Base-by-base conservation (phyloP, 2,329 filamentous ascomycete genomes). In the Blastomyces silverae region DNA sequence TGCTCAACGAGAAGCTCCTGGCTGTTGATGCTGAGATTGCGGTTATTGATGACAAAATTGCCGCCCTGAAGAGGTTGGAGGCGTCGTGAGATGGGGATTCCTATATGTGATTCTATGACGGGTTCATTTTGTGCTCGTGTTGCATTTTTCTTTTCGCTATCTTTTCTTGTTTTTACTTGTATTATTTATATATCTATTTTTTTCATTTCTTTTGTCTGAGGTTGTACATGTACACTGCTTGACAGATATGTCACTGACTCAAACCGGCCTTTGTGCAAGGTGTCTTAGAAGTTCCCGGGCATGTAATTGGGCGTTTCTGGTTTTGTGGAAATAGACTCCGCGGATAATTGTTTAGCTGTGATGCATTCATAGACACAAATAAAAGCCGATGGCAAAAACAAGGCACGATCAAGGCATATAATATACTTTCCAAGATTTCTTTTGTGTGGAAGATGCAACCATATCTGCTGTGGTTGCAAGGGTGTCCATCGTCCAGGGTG, bases 11-110 rank as follows among this genome's bases (percentile, higher is more conserved):
- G 73, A 91, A 88, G 76, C 77, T 91, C 52, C 74, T 93, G 34
- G 83, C 81, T 67, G 78, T 93, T 2, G 88, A 94, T 68, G 89
- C 85, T 0, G 89, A 93, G 67, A 91, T 94, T 74, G 87, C 89
- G 0, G 75, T 94, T 5, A 81, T 93, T 46, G 89, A 94, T 71
- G 90, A 93, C 63, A 86, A 85, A 71, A 90, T 94, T 69, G 83
- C 81, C 59, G 80, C 77, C 50, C 72, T 87, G 37, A 79, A 77
- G 69, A 72, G 71, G 48, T 66, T 69, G 39, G 46, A 65, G 34
- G 20, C 53, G 20, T 56, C 52, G 22, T 50, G 28, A 25, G 25
- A 37, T 46, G 57, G 8, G 57, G 8, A 44, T 31, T 42, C 17
- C 17, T 60, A 25, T 48, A 28, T 44, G 20, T 44, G 17, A 39